Base-by-base conservation (phyloP, 1,139 yeast species). In the Yamadazyma conglobata region DNA sequence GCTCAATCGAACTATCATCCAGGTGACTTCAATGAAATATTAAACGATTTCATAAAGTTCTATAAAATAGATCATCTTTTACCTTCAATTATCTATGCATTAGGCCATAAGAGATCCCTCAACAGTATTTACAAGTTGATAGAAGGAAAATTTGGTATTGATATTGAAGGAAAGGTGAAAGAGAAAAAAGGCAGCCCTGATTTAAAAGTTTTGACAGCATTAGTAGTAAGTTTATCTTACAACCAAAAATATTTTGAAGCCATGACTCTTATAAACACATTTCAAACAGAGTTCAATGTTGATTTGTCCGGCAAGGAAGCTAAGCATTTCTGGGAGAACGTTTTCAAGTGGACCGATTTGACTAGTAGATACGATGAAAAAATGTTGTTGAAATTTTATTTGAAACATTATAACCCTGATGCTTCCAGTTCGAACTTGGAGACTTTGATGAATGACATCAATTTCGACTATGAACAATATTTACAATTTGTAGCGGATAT, bases 391-490 rank as follows among this genome's bases (percentile, higher is more conserved):
- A 42, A 46, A 16, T 46, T 44, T 29, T 66, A 44, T 32, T 36
- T 64, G 30, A 51, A 42, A 34, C 25, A 32, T 11, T 20, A 32
- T 13, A 31, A 27, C 8, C 35, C 38, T 10, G 25, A 41, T 13
- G 37, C 37, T 25, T 19, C 33, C 30, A 13, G 31, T 10, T 25
- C 28, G 10, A 21, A 21, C 2, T 46, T 62, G 10, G 45, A 44
- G 11, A 64, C 58, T 24, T 62, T 59, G 0, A 54, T 60, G 36
- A 49, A 53, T 24, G 52, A 61, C 39, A 61, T 53, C 8, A 54
- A 63, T 27, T 67, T 67, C 34, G 70, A 67, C 38, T 64, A 63
- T 41, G 66, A 64, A 35, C 60, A 62, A 3, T 67, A 49, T 42
- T 45, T 64, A 34, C 50, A 37, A 24, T 64, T 53, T 33, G 34